phyloP scores from a whole-genome alignment of 192 early-diverging fungal genomes.

The Cetraspora pellucida region DNA sequence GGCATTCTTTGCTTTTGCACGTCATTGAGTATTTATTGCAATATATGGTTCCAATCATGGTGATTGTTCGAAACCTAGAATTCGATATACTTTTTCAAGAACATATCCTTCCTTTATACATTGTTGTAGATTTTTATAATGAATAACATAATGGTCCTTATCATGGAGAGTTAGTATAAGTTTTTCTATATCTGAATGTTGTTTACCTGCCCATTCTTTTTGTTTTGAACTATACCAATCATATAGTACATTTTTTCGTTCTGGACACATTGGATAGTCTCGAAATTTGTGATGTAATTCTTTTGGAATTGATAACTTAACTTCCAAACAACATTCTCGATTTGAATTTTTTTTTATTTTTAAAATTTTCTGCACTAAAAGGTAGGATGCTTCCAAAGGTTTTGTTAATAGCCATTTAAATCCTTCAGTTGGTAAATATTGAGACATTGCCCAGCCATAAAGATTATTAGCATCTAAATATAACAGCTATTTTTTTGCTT shows the following conservation, averaged over 20 bases:
- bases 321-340: constrained; percentile 25
- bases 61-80: constrained; percentile 20
- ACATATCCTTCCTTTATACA: constrained; percentile 1
- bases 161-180: constrained; percentile 5
- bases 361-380: constrained; percentile 21
- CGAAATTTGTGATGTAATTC: constrained; percentile 7
- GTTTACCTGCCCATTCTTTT: background rate
- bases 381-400: background rate
- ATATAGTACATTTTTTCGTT: constrained; percentile 17
- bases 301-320: constrained; percentile 29
- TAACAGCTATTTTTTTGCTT: background rate
- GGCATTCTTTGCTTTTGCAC: constrained; percentile 29
- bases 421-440: constrained; percentile 16
- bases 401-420: constrained; percentile 7
- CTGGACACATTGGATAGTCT: constrained; percentile 22
- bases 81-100: constrained; percentile 20
- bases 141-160: constrained; percentile 18
- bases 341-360: constrained; percentile 3
- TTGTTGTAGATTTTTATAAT: constrained; percentile 25
- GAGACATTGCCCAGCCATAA: constrained; percentile 24
- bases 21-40: constrained; percentile 16
- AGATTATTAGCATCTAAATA: constrained; percentile 7
- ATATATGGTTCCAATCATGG: constrained; percentile 2
- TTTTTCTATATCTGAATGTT: constrained; percentile 18
- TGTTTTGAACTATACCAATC: constrained; percentile 6